Base-by-base conservation (phyloP, 108 stramenopile genomes). In the Chaetoceros muelleri region DNA sequence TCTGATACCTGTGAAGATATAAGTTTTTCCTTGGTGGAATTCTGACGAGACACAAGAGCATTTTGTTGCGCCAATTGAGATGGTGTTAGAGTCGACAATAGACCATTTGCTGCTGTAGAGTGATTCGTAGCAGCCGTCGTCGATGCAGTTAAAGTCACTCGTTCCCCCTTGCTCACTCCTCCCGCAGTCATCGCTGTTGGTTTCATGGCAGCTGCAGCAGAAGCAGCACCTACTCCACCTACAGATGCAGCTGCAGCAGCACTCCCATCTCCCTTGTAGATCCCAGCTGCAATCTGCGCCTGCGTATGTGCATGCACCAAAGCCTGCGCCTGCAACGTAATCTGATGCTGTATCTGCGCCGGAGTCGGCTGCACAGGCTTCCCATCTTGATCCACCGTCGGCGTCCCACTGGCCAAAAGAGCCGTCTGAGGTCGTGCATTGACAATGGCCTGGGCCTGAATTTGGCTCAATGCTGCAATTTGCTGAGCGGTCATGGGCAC, bases 361-460 rank as follows among this genome's bases (percentile, higher is more conserved):
- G 79, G 79, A 1, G 87, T 88, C 24, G 68, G 65, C 28, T 68
- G 66, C 3, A 24, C 48, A 10, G 64, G 64, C 40, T 65, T 70
- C 7, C 48, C 48, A 40, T 40, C 34, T 30, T 64, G 57, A 18
- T 51, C 68, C n/a, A 49, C 20, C 26, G 28, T 30, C 20, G 69
- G 60, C 3, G 44, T 25, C 10, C 54, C 48, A 26, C 51, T 58
- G 19, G 53, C 69, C 23, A 66, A 18, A n/a, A 66, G 58, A 17
- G 70, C 67, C 20, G 70, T 74, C 44, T 66, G 58, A 18, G 79
- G 84, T 45, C 87, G 72, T 3, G 87, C 87, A 67, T 90, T 78
- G 24, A 90, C 87, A 65, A 90, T 90, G 17, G 87, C 87, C 67
- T 90, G 84, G 2, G 87, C 87, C 57, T 89, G 87, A 54, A 85